A percentile compares a stretch with the other conserved stretches of the same genome.
These are phyloP conservation scores for Geranium incanum DNA, from an alignment of 441 rosid species.

Conservation along the genomic window DNA sequence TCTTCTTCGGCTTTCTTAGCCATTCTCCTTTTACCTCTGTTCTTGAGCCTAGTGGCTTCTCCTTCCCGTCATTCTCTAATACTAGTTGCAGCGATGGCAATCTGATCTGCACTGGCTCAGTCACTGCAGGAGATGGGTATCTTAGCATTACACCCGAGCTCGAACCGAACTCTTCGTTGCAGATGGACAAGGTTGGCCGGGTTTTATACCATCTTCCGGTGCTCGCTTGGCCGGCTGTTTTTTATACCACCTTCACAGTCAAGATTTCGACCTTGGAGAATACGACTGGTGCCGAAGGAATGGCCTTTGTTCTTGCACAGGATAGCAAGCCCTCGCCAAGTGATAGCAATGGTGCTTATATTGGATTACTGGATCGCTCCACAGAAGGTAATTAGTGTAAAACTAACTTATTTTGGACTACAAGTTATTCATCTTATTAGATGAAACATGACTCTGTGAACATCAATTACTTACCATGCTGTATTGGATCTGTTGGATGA, in stretches of 20 bases:
- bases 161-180: not conserved
- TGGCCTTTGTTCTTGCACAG: constrained; percentile 33
- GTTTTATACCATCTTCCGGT: constrained; percentile 7
- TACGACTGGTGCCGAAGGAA: constrained; percentile 22
- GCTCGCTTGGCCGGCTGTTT: constrained; percentile 30
- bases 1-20: constrained; percentile 14
- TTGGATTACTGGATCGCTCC: constrained; percentile 33
- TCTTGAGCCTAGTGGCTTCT: constrained; percentile 13
- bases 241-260: constrained; percentile 32
- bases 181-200: not conserved
- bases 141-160: not conserved
- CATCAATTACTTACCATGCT: no score
- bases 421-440: not conserved
- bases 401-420: not conserved
- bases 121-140: not conserved
- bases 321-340: constrained; percentile 23
- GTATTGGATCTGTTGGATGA: no score
- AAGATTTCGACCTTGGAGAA: constrained; percentile 23
- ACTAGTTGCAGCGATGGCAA: not conserved
- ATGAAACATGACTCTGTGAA: no score
- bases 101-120: not conserved
- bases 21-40: constrained; percentile 15
- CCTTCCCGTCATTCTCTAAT: constrained; percentile 23
- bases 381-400: constrained; percentile 22
- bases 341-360: constrained; percentile 27